A percentile compares a stretch with the other conserved stretches of the same genome.
Conservation (phyloP, 2,329 filamentous ascomycete species). For the Penicillium corylophilum region DNA sequence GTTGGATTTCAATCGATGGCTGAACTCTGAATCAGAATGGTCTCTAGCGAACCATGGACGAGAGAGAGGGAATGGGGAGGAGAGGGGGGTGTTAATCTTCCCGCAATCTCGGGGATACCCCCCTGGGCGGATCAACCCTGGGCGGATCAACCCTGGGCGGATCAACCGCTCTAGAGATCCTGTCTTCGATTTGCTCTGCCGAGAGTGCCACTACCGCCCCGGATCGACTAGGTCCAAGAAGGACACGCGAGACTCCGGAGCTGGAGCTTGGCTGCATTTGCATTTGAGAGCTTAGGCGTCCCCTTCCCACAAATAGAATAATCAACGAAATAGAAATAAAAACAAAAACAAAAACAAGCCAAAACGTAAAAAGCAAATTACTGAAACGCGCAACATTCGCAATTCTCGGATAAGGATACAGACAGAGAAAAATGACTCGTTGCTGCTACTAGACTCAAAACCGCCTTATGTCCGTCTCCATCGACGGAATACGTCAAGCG, state of each 20-base stretch:
- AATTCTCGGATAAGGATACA: not conserved
- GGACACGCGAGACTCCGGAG: not conserved
- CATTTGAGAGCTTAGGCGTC: not conserved
- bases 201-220: constrained; percentile 26
- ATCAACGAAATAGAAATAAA: too few relatives aligned
- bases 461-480: not conserved
- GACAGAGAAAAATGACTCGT: not conserved
- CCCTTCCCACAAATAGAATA: too few relatives aligned
- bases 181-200: constrained; percentile 13
- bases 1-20: constrained; percentile 3
- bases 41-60: constrained; percentile 13
- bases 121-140: constrained; percentile 38
- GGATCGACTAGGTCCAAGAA: constrained; percentile 22
- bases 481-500: constrained; percentile 16
- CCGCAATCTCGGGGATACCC: constrained; percentile 2
- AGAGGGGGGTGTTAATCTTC: constrained; percentile 13
- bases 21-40: not conserved
- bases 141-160: constrained; percentile 38
- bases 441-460: not conserved
- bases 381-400: not conserved
- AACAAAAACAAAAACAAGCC: too few relatives aligned
- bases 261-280: not conserved
- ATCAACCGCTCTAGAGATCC: constrained; percentile 28
- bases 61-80: constrained; percentile 1
- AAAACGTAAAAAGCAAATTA: not conserved